phyloP scores from a whole-genome alignment of 768 basidiomycete species.

The Leccinellum luteum region DNA sequence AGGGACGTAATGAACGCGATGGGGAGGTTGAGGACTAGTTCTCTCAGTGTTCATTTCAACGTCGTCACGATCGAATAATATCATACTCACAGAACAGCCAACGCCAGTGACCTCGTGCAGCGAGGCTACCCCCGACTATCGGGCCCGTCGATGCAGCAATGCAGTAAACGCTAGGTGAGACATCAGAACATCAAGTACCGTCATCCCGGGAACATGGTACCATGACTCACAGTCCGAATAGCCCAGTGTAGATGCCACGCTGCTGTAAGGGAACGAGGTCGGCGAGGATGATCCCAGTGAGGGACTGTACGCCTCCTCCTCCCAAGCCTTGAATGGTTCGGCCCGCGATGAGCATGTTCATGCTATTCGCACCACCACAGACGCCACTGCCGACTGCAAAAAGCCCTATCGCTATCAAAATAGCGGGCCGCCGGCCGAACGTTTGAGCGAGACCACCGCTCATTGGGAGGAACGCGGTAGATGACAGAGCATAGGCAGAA shows the following conservation, averaged over 20 bases:
- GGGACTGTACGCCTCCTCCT: conserved; percentile 34
- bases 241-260: conserved; percentile 35
- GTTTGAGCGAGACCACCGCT: conserved; percentile 31
- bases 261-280: conserved; percentile 44
- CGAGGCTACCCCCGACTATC: conserved; percentile 35
- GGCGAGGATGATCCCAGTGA: conserved; percentile 39
- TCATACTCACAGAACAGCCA: conserved; percentile 41
- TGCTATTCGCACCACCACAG: conserved; percentile 27
- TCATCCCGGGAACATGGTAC: background rate
- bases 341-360: conserved; percentile 24
- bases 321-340: conserved; percentile 35
- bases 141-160: conserved; percentile 34
- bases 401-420: conserved; percentile 22
- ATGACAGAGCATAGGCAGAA: conserved; percentile 35
- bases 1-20: conserved; percentile 27
- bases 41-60: background rate
- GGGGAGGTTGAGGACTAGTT: conserved; percentile 40
- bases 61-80: background rate
- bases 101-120: conserved; percentile 35
- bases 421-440: conserved; percentile 30
- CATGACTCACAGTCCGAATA: conserved; percentile 20
- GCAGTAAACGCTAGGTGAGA: conserved; percentile 29
- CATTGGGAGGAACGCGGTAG: conserved; percentile 38
- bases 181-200: no score
- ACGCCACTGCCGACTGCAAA: conserved; percentile 38